phyloP scores from a whole-genome alignment of 495 filamentous ascomycete genomes.

The Astrothelium macrocarpum region DNA sequence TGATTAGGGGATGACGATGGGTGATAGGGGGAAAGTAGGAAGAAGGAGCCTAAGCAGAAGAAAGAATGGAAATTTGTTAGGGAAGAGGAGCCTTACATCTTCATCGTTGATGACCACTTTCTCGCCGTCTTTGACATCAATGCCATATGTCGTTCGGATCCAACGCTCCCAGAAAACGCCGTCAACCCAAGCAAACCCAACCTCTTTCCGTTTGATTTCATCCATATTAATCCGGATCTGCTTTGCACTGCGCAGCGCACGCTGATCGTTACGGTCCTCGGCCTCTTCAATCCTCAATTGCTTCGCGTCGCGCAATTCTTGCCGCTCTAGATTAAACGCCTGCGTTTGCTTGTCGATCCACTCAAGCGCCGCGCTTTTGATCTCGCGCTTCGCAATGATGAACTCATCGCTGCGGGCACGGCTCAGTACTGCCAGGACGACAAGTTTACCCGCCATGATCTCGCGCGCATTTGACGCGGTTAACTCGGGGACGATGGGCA shows the following conservation, averaged over 20 bases:
- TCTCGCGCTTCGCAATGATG: slow-evolving; percentile 65
- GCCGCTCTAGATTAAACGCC: slow-evolving; percentile 78
- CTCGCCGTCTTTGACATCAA: slow-evolving; percentile 76
- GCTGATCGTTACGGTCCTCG: slow-evolving; percentile 84
- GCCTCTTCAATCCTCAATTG: slow-evolving; percentile 93
- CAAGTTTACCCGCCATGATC: slow-evolving; percentile 87
- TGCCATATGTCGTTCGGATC: slow-evolving; percentile 87
- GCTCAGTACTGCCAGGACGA: slow-evolving; percentile 83
- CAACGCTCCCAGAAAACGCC: slow-evolving; percentile 96
- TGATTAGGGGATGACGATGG: neutral
- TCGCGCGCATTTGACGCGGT: slow-evolving; percentile 83
- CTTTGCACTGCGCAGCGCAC: slow-evolving; percentile 79
- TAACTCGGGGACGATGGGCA: slow-evolving; percentile 94
- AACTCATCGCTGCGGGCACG: slow-evolving; percentile 74
- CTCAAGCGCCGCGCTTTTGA: slow-evolving; percentile 89
- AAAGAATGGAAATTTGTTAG: neutral
- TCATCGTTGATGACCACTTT: slow-evolving; percentile 95
- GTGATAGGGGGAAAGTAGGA: neutral
- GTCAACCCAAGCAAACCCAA: slow-evolving; percentile 97
- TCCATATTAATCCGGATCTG: slow-evolving; percentile 84
- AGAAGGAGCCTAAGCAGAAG: neutral
- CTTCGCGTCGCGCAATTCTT: slow-evolving; percentile 88
- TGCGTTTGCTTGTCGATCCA: slow-evolving; percentile 96
- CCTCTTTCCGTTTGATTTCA: slow-evolving; percentile 74
- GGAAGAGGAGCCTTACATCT: slow-evolving; percentile 61